Evolutionary conservation across 345 rosid genomes (phyloP), one percentile per base, ranked within the genome.

Genomic region (Bruguiera gymnorhiza): DNA sequence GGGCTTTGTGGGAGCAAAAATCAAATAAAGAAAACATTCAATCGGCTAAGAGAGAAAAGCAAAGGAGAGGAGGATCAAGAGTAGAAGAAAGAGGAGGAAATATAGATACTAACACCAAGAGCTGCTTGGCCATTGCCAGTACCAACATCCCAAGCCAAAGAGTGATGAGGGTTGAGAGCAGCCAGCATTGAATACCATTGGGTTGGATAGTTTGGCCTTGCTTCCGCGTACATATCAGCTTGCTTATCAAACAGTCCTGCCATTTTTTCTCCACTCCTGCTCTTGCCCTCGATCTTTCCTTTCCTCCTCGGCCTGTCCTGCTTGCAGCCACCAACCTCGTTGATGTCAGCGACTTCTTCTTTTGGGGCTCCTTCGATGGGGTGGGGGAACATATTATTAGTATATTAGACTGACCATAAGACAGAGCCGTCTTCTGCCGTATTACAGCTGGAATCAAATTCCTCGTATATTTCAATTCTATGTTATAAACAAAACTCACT

Each of bases 91-190:
- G 1, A 53, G 9, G 26, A 23, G 6, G 20, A 21, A 21, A 54
- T 9, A 4, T 11, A n/a, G 52, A 57, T 50, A 76, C 83, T 70
- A 10, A 88, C 93, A 60, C 83, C 80, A 59, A 81, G 62, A 70
- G 93, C 83, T 5, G 93, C 96, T 79, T 88, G 94, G 62, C 94
- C 94, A 58, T 82, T 87, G 70, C 94, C 86, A 16, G 89, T 83
- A 78, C 89, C 92, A 27, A 75, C 88, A 67, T 91, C 92, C 88
- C 87, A 85, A 53, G 97, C 92, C 54, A 84, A 74, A 48, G 71
- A 62, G 70, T 80, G 92, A 68, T 62, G 82, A 60, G 58, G 70
- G 58, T 82, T 83, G 80, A 67, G 81, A 59, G 57, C 63, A 21
- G 90, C 83, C 27, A 88, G 86, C 89, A 78, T 83, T 0, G 85